Conservation (phyloP, 441 rosid species). For the Raphanus hybrid region DNA sequence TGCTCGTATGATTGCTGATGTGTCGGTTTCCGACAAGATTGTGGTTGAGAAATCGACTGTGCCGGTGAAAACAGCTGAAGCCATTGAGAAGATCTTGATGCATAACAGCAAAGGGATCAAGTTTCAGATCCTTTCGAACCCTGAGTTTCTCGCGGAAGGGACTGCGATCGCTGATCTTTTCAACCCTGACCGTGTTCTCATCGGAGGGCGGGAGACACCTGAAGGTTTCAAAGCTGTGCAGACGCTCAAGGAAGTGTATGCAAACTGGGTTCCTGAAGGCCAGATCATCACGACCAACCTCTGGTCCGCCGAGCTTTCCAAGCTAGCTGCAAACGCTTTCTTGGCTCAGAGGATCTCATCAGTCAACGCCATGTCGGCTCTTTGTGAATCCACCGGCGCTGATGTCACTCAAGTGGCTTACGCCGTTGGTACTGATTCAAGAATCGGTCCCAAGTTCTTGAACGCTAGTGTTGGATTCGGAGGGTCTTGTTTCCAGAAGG, state of each 20-base stretch:
- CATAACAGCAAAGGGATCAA: slow-evolving; percentile 55
- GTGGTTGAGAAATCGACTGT: slow-evolving; percentile 45
- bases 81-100: slow-evolving; percentile 42
- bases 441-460: slow-evolving; percentile 56
- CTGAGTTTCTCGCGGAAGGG: slow-evolving; percentile 57
- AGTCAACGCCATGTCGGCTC: slow-evolving; percentile 58
- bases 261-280: slow-evolving; percentile 54
- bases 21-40: slow-evolving; percentile 40
- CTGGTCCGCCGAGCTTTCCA: slow-evolving; percentile 60
- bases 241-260: slow-evolving; percentile 52
- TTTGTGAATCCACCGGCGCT: slow-evolving; percentile 57
- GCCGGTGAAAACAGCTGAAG: slow-evolving; percentile 44
- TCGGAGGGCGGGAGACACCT: slow-evolving; percentile 59
- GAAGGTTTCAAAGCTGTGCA: slow-evolving; percentile 54
- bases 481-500: slow-evolving; percentile 56
- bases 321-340: slow-evolving; percentile 59
- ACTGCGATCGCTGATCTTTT: slow-evolving; percentile 54
- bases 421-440: slow-evolving; percentile 53
- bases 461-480: slow-evolving; percentile 51
- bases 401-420: slow-evolving; percentile 52
- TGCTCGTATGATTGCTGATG: slow-evolving; percentile 45
- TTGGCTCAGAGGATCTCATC: slow-evolving; percentile 64
- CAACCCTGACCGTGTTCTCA: slow-evolving; percentile 55
- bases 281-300: slow-evolving; percentile 55
- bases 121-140: slow-evolving; percentile 56